A percentile compares a stretch with the other conserved stretches of the same genome.
Conservation (phyloP, 352 stramenopile genomes). For the Aphanomyces cochlioides region DNA sequence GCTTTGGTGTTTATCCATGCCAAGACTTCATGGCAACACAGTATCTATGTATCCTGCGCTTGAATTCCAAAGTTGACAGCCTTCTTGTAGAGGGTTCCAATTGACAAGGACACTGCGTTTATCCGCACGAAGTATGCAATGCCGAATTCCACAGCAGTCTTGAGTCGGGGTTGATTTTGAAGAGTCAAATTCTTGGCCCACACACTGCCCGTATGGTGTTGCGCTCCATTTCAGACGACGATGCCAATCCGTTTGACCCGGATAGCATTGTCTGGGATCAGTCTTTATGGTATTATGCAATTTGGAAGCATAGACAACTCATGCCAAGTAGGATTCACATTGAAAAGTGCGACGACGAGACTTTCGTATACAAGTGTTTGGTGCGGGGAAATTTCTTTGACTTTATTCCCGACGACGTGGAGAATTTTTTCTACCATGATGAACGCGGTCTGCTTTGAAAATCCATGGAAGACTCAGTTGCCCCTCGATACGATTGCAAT, state of each 20-base stretch:
- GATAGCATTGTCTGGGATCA: slow-evolving; percentile 13
- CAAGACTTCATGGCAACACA: not conserved
- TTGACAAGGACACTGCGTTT: slow-evolving; percentile 10
- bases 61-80: not conserved
- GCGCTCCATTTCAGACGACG: slow-evolving; percentile 9
- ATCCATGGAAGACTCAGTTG: too few relatives aligned
- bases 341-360: not conserved
- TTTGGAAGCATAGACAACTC: not conserved
- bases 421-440: too few relatives aligned
- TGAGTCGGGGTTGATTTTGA: slow-evolving; percentile 7
- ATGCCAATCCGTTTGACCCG: not conserved
- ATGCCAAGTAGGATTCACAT: not conserved
- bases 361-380: too few relatives aligned
- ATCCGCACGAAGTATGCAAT: not conserved
- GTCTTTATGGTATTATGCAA: not conserved
- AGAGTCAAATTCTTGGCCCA: not conserved
- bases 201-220: not conserved
- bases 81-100: not conserved
- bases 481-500: too few relatives aligned
- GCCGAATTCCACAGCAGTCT: not conserved
- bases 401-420: too few relatives aligned
- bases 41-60: not conserved
- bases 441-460: too few relatives aligned
- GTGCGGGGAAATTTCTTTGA: too few relatives aligned
- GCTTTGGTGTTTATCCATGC: not conserved